A percentile compares a stretch with the other conserved stretches of the same genome.
Conservation (phyloP, 2,329 filamentous ascomycete genomes). For the Fusarium annulatum region DNA sequence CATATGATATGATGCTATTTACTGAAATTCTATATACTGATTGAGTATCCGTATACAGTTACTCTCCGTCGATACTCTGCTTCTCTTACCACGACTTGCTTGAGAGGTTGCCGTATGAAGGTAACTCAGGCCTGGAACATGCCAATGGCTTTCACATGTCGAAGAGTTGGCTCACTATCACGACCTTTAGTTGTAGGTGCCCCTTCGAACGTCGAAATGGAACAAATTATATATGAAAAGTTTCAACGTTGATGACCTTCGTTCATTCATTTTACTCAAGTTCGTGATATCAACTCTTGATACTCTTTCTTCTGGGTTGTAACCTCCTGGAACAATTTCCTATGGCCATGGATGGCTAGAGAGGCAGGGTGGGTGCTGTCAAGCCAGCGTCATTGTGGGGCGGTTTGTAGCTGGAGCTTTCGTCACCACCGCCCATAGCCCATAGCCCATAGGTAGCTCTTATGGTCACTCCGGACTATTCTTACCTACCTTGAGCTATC, state of each 20-base stretch:
- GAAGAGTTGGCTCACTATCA: not conserved
- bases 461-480: not conserved
- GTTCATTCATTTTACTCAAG: not conserved
- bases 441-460: not conserved
- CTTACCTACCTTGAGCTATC: not conserved
- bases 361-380: conserved; percentile 6
- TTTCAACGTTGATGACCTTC: no score
- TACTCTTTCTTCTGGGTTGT: not conserved
- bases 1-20: not conserved
- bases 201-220: not conserved
- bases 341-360: not conserved
- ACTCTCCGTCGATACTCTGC: not conserved
- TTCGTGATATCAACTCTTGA: not conserved
- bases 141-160: conserved; percentile 16
- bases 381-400: conserved; percentile 31
- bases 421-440: conserved; percentile 20
- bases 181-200: not conserved
- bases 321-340: not conserved
- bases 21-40: not conserved
- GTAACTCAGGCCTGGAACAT: not conserved
- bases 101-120: not conserved
- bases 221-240: not conserved
- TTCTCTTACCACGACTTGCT: not conserved
- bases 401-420: conserved; percentile 11
- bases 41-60: not conserved